Percentiles rank a stretch among this genome's conserved stretches.
Evolutionary conservation across 1,139 yeast species (phyloP).

Genomic region (Schwanniomyces etchellsii): DNA sequence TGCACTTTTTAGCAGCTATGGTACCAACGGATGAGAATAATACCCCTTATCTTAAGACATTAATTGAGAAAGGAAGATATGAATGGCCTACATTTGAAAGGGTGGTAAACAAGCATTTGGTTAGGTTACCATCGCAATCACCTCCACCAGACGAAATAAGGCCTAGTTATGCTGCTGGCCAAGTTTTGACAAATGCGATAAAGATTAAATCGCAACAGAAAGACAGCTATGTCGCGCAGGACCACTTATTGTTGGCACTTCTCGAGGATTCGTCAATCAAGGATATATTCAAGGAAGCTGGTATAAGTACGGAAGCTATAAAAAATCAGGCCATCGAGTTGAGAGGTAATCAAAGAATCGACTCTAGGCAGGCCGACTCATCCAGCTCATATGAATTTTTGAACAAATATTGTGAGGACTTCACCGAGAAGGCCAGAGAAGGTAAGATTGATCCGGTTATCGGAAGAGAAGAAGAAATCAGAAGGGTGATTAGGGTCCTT

Average conservation of each 20-base stretch:
- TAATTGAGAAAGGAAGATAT: slow-evolving; percentile 80
- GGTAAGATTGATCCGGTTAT: slow-evolving; percentile 98
- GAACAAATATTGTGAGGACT: slow-evolving; percentile 83
- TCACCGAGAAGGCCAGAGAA: slow-evolving; percentile 88
- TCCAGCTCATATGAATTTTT: slow-evolving; percentile 79
- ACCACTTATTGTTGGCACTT: slow-evolving; percentile 81
- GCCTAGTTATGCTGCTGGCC: slow-evolving; percentile 66
- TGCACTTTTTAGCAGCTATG: slow-evolving; percentile 91
- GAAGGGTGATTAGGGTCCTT: slow-evolving; percentile 88
- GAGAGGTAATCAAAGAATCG: slow-evolving; percentile 90
- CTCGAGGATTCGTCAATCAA: slow-evolving; percentile 72
- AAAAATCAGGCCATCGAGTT: slow-evolving; percentile 77
- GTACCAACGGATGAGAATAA: slow-evolving; percentile 69
- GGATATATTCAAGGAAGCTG: slow-evolving; percentile 68
- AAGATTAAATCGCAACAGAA: slow-evolving; percentile 83
- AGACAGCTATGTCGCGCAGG: slow-evolving; percentile 90
- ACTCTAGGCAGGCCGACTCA: slow-evolving; percentile 91
- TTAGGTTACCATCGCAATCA: slow-evolving; percentile 76
- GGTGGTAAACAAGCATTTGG: slow-evolving; percentile 72
- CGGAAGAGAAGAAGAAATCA: slow-evolving; percentile 97
- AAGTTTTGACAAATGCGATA: slow-evolving; percentile 61
- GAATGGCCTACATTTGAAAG: slow-evolving; percentile 83
- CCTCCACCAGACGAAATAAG: slow-evolving; percentile 81
- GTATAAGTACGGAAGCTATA: slow-evolving; percentile 63
- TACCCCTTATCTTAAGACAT: slow-evolving; percentile 71